These are phyloP conservation scores for Torulaspora microellipsoides DNA, from an alignment of 805 yeast genomes.

Conservation along the genomic window DNA sequence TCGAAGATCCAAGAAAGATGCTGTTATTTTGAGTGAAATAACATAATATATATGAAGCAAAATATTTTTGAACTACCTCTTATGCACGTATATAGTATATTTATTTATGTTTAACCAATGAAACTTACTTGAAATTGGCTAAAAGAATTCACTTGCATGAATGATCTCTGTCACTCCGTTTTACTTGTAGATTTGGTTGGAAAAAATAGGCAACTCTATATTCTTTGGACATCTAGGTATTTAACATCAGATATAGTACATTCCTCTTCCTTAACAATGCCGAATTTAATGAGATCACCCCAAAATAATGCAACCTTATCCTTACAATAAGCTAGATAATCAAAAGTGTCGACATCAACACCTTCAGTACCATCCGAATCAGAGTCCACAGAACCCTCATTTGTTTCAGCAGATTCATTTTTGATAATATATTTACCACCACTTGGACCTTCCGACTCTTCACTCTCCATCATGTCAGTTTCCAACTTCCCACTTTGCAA, in stretches of 20 bases:
- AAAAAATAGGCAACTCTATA: background rate
- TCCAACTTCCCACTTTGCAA: conserved; percentile 57
- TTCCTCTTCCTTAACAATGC: conserved; percentile 40
- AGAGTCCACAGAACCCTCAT: conserved; percentile 19
- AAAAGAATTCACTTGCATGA: no score
- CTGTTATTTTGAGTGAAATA: conserved; percentile 43
- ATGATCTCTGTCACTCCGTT: no score
- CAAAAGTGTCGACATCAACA: conserved; percentile 56
- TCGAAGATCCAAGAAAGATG: conserved; percentile 99
- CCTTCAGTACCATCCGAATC: conserved; percentile 28
- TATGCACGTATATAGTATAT: background rate
- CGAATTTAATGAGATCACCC: conserved; percentile 67
- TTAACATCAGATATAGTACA: conserved; percentile 5
- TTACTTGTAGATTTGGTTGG: background rate
- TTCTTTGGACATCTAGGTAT: conserved; percentile 4
- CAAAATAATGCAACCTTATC: conserved; percentile 71
- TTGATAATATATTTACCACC: conserved; percentile 45
- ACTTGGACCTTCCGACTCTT: conserved; percentile 49
- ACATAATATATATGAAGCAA: no score
- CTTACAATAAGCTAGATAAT: conserved; percentile 67
- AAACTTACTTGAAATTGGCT: no score
- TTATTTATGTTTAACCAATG: no score
- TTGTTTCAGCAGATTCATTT: conserved; percentile 19
- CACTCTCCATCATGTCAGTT: conserved; percentile 19
- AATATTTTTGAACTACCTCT: background rate